phyloP scores from a whole-genome alignment of 148 eudicot genomes.

The Chenopodium album region DNA sequence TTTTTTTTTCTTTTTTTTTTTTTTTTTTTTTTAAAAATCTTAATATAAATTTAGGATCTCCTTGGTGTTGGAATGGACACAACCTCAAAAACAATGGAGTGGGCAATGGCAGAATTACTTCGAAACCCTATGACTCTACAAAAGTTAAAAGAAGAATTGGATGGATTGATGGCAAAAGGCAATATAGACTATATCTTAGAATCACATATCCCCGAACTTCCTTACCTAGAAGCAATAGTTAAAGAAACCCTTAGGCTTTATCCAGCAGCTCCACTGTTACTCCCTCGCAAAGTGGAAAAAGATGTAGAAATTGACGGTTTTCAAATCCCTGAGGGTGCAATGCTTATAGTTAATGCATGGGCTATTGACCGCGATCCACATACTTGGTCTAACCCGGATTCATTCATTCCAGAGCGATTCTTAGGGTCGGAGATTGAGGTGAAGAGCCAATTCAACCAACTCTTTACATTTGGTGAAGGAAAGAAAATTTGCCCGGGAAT shows the following conservation, averaged over 20 bases:
- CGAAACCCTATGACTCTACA: neutral
- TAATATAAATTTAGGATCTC: slow-evolving; percentile 16
- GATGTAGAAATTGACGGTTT: slow-evolving; percentile 38
- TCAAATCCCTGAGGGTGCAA: slow-evolving; percentile 45
- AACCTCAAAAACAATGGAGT: slow-evolving; percentile 24
- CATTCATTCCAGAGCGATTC: slow-evolving; percentile 57
- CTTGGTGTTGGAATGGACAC: slow-evolving; percentile 28
- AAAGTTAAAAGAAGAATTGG: slow-evolving; percentile 19
- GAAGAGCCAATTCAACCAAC: slow-evolving; percentile 46
- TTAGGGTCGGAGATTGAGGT: slow-evolving; percentile 40
- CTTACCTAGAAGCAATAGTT: slow-evolving; percentile 59
- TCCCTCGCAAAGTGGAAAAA: slow-evolving; percentile 54
- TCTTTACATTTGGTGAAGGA: slow-evolving; percentile 46
- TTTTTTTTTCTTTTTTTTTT: too few relatives aligned
- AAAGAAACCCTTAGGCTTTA: slow-evolving; percentile 55
- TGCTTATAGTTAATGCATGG: slow-evolving; percentile 61
- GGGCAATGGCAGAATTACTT: slow-evolving; percentile 23
- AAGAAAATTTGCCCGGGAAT: slow-evolving; percentile 60
- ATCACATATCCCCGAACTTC: slow-evolving; percentile 34
- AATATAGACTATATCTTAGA: neutral
- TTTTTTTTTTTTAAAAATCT: too few relatives aligned
- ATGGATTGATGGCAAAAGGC: slow-evolving; percentile 13
- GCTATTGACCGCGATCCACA: slow-evolving; percentile 55
- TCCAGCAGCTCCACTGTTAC: slow-evolving; percentile 55
- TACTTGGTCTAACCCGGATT: slow-evolving; percentile 41